These are phyloP conservation scores for Rhamnella rubrinervis DNA, from an alignment of 331 rosid genomes.

Conservation along the genomic window DNA sequence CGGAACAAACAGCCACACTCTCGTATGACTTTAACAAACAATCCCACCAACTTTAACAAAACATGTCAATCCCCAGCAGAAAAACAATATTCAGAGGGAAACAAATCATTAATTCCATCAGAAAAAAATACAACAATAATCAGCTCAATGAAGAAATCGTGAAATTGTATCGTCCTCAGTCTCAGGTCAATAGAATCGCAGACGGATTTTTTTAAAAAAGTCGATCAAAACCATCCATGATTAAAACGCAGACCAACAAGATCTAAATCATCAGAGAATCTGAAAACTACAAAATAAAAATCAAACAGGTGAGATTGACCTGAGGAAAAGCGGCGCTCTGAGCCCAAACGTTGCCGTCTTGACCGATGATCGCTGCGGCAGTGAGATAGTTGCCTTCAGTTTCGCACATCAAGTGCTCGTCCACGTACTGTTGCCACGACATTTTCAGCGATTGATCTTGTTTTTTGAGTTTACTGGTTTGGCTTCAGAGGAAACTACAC, in stretches of 20 bases:
- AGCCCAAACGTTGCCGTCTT: slow-evolving; percentile 24
- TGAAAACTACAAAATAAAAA: not conserved
- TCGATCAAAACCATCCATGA: too few species aligned
- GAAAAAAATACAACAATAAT: too few species aligned
- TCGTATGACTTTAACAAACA: too few species aligned
- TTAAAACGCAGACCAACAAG: not conserved
- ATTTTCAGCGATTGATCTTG: slow-evolving; percentile 2
- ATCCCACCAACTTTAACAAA: too few species aligned
- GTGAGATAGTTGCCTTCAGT: slow-evolving; percentile 34
- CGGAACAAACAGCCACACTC: too few species aligned
- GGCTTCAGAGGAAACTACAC: not conserved
- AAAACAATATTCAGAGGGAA: too few species aligned
- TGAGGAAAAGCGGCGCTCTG: slow-evolving; percentile 37
- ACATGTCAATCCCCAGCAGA: too few species aligned
- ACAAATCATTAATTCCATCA: too few species aligned
- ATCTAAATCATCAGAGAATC: slow-evolving; percentile 5
- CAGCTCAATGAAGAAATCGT: too few species aligned
- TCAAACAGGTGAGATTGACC: slow-evolving; percentile 8
- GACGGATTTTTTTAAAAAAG: too few species aligned
- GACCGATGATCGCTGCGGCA: slow-evolving; percentile 39
- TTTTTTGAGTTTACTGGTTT: not conserved
- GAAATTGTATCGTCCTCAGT: too few species aligned
- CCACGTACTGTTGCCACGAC: slow-evolving; percentile 47
- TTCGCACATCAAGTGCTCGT: slow-evolving; percentile 41
- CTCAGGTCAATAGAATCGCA: too few species aligned